A percentile compares a stretch with the other conserved stretches of the same genome.
Evolutionary conservation across 73 alveolate species (phyloP).

Genomic region (Symbiodinium natans): DNA sequence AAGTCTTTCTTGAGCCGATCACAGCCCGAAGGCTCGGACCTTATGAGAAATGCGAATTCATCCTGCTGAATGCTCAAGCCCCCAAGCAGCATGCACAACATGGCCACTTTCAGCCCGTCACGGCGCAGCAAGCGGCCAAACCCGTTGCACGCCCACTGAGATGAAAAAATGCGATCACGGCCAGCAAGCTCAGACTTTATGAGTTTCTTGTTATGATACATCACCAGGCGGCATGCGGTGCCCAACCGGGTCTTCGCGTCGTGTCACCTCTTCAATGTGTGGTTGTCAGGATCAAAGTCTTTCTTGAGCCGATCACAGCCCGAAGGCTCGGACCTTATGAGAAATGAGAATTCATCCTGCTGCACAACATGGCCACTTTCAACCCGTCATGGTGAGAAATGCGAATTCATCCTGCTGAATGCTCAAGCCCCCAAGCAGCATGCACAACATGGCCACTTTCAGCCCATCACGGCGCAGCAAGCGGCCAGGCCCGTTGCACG

Average conservation of each 20-base stretch:
- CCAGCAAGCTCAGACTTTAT: not conserved
- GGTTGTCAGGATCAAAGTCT: constrained; percentile 11
- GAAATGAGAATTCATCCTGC: constrained; percentile 41
- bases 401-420: no score
- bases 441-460: no score
- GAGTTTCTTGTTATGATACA: not conserved
- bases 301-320: constrained; percentile 12
- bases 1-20: constrained; percentile 43
- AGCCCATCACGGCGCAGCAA: no score
- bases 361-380: not conserved
- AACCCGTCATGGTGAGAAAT: no score
- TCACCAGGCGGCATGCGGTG: not conserved
- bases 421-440: not conserved
- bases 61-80: not conserved
- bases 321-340: constrained; percentile 83
- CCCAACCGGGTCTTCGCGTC: not conserved
- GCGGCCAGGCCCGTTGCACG: not conserved
- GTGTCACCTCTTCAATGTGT: not conserved
- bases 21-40: constrained; percentile 53
- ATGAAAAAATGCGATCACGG: not conserved
- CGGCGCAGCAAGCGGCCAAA: not conserved
- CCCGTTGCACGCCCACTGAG: not conserved
- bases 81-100: not conserved
- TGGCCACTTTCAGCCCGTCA: no score
- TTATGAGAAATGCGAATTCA: constrained; percentile 50